Percentiles rank a stretch among this genome's conserved stretches.
phyloP scores from a whole-genome alignment of 805 yeast species.

The Yueomyces sp. region DNA sequence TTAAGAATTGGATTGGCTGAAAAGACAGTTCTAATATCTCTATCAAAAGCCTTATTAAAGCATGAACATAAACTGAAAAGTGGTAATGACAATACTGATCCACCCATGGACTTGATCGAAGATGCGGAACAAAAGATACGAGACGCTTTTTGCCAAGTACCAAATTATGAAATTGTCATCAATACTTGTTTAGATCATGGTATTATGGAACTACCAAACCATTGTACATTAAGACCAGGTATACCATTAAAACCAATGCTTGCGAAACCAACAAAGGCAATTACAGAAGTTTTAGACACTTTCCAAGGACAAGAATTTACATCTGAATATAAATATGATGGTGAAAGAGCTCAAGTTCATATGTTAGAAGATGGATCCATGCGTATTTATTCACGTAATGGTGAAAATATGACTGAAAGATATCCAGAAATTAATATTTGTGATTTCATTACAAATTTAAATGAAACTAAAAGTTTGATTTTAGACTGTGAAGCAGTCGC shows the following conservation, averaged over 20 bases:
- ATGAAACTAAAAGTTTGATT: conserved; percentile 43
- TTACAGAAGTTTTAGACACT: conserved; percentile 82
- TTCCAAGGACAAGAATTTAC: conserved; percentile 79
- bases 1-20: conserved; percentile 89
- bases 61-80: conserved; percentile 41
- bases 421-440: conserved; percentile 82
- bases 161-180: conserved; percentile 77
- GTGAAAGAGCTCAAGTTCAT: conserved; percentile 95
- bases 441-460: conserved; percentile 33
- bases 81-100: conserved; percentile 21
- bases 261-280: conserved; percentile 92
- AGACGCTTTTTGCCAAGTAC: conserved; percentile 80
- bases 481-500: conserved; percentile 97
- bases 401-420: conserved; percentile 92
- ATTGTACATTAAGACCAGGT: conserved; percentile 75
- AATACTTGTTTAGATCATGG: conserved; percentile 55
- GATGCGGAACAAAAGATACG: conserved; percentile 67
- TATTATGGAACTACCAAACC: conserved; percentile 45
- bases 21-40: conserved; percentile 71
- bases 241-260: conserved; percentile 95
- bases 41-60: conserved; percentile 69
- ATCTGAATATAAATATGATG: conserved; percentile 95
- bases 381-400: conserved; percentile 79
- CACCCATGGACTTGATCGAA: too few species aligned
- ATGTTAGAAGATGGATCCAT: conserved; percentile 50